These are phyloP conservation scores for Pichia paraexigua DNA, from an alignment of 805 yeast species.

Conservation along the genomic window DNA sequence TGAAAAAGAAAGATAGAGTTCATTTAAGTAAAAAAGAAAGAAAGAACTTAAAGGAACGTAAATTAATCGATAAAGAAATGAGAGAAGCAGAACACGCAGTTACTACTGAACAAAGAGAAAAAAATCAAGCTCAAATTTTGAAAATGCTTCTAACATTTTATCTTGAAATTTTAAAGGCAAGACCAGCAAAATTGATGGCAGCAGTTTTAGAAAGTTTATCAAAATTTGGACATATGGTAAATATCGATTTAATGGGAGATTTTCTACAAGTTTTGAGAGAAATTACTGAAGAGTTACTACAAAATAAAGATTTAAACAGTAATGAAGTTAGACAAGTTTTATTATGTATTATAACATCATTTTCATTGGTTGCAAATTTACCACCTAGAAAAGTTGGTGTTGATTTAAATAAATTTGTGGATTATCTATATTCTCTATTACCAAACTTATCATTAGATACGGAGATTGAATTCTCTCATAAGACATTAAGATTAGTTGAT, in stretches of 20 bases:
- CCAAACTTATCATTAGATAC: conserved; percentile 67
- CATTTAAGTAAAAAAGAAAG: conserved; percentile 87
- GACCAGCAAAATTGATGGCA: conserved; percentile 64
- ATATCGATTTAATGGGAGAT: conserved; percentile 88
- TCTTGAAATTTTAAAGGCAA: conserved; percentile 62
- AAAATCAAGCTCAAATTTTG: conserved; percentile 75
- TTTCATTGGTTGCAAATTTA: conserved; percentile 74
- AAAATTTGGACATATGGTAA: conserved; percentile 84
- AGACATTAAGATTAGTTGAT: conserved; percentile 71
- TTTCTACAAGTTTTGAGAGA: conserved; percentile 84
- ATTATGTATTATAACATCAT: conserved; percentile 82
- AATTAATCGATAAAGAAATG: conserved; percentile 84
- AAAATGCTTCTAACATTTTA: conserved; percentile 67
- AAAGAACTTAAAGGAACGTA: conserved; percentile 79
- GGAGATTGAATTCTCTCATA: conserved; percentile 80
- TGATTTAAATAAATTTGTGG: conserved; percentile 75
- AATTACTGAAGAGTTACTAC: conserved; percentile 46
- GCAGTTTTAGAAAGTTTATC: conserved; percentile 88
- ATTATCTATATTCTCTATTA: conserved; percentile 61
- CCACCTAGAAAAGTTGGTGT: conserved; percentile 63
- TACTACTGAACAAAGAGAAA: conserved; percentile 80
- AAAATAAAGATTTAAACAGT: conserved; percentile 35
- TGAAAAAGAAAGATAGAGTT: conserved; percentile 80
- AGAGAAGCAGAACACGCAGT: conserved; percentile 80
- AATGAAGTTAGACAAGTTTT: conserved; percentile 62